Evolutionary conservation across 176 grass and related monocot species (phyloP).

Genomic region (Raddia distichophylla): DNA sequence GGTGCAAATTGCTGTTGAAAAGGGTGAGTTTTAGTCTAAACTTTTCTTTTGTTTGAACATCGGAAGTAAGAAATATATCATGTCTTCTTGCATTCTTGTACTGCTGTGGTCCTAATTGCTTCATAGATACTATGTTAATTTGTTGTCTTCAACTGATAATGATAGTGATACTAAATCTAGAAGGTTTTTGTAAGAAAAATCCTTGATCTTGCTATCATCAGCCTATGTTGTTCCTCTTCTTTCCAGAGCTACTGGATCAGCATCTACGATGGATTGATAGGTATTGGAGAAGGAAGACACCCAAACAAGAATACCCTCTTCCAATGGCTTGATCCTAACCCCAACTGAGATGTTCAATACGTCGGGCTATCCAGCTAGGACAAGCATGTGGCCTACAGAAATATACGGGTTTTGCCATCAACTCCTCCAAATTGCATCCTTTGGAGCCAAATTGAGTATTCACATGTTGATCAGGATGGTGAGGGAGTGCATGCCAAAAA

Average conservation of each 20-base stretch:
- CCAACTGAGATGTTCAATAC: conserved; percentile 74
- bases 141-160: too few relatives aligned
- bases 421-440: conserved; percentile 61
- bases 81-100: too few relatives aligned
- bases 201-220: conserved; percentile 66
- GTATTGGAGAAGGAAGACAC: conserved; percentile 77
- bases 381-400: conserved; percentile 89
- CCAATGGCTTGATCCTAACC: conserved; percentile 75
- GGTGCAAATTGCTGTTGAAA: too few relatives aligned
- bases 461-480: conserved; percentile 40
- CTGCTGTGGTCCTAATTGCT: too few relatives aligned
- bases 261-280: conserved; percentile 86
- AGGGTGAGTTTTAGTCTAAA: too few relatives aligned
- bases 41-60: too few relatives aligned
- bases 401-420: conserved; percentile 78
- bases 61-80: too few relatives aligned
- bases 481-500: conserved; percentile 34
- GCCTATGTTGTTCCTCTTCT: conserved; percentile 77
- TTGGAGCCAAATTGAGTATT: conserved; percentile 70
- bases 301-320: conserved; percentile 78
- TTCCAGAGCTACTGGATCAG: conserved; percentile 96
- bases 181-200: conserved; percentile 65
- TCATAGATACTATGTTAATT: too few relatives aligned
- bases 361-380: conserved; percentile 90
- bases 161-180: too few relatives aligned